Conservation (phyloP, 2,329 filamentous ascomycete species). For the Penicillium sp. region DNA sequence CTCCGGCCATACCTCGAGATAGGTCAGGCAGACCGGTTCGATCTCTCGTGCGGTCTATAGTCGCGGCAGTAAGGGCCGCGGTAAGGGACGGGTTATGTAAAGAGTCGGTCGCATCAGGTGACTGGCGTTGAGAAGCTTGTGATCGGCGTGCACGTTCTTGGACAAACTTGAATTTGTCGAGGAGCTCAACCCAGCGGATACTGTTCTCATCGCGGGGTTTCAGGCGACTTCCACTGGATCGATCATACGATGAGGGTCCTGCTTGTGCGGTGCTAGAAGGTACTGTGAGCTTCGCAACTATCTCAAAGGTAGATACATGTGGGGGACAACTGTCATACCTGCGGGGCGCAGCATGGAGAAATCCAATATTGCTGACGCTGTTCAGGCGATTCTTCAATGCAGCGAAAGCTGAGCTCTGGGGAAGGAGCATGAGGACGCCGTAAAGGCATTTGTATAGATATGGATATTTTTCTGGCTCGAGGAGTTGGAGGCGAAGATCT, state of each 20-base stretch:
- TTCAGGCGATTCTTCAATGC: conserved; percentile 95
- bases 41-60: conserved; percentile 35
- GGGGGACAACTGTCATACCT: conserved; percentile 61
- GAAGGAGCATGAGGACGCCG: conserved; percentile 95
- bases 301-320: conserved; percentile 24
- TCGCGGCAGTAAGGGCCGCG: conserved; percentile 36
- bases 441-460: conserved; percentile 98
- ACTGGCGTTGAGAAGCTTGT: conserved; percentile 54
- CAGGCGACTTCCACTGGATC: conserved; percentile 69
- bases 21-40: conserved; percentile 38
- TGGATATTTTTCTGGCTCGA: conserved; percentile 93
- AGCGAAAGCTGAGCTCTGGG: conserved; percentile 95
- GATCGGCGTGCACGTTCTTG: conserved; percentile 82
- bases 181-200: conserved; percentile 88
- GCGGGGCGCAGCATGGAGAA: conserved; percentile 81
- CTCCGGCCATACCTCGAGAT: conserved; percentile 27
- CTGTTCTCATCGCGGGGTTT: conserved; percentile 80
- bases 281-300: conserved; percentile 9
- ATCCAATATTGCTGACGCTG: conserved; percentile 95
- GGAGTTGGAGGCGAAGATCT: conserved; percentile 91
- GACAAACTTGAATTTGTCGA: conserved; percentile 91
- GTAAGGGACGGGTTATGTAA: conserved; percentile 41
- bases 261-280: conserved; percentile 19
- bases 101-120: conserved; percentile 57
- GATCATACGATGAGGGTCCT: conserved; percentile 62